These are phyloP conservation scores for Escallonia herrerae DNA, from an alignment of 129 eudicot genomes.

Conservation along the genomic window DNA sequence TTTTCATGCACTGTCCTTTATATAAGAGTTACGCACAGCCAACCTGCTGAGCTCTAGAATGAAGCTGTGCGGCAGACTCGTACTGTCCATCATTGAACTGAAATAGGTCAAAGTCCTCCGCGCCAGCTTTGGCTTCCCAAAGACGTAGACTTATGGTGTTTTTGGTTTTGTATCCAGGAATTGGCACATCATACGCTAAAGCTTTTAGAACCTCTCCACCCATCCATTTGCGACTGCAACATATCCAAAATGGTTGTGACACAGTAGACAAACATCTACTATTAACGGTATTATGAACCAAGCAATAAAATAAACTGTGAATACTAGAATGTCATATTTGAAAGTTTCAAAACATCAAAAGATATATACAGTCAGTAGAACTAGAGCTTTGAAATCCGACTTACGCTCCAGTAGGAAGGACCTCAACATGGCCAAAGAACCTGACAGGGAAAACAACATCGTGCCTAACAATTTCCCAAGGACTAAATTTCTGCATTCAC, in stretches of 20 bases:
- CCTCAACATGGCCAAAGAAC: constrained; percentile 94
- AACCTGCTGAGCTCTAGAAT: constrained; percentile 96
- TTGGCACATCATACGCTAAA: constrained; percentile 93
- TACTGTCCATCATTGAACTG: constrained; percentile 94
- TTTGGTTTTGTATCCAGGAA: constrained; percentile 97
- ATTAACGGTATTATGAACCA: neutral
- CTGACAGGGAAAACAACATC: constrained; percentile 88
- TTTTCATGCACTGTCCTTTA: neutral
- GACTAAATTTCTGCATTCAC: constrained; percentile 84
- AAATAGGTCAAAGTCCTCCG: constrained; percentile 76
- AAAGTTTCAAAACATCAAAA: neutral
- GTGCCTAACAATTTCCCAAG: constrained; percentile 95
- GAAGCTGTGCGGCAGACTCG: constrained; percentile 80
- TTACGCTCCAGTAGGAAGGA: constrained; percentile 87
- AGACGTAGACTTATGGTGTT: constrained; percentile 97
- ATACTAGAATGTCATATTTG: neutral
- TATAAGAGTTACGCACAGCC: constrained; percentile 6
- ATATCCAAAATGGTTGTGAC: constrained; percentile 5
- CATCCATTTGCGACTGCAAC: constrained; percentile 80
- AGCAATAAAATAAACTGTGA: neutral
- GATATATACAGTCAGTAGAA: constrained; percentile 1
- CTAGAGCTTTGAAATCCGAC: constrained; percentile 21
- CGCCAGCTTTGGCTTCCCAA: constrained; percentile 96
- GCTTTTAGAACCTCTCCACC: constrained; percentile 96
- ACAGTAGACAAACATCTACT: neutral